Evolutionary conservation across 2,329 filamentous ascomycete genomes (phyloP).

Genomic region (Nemania sp.): DNA sequence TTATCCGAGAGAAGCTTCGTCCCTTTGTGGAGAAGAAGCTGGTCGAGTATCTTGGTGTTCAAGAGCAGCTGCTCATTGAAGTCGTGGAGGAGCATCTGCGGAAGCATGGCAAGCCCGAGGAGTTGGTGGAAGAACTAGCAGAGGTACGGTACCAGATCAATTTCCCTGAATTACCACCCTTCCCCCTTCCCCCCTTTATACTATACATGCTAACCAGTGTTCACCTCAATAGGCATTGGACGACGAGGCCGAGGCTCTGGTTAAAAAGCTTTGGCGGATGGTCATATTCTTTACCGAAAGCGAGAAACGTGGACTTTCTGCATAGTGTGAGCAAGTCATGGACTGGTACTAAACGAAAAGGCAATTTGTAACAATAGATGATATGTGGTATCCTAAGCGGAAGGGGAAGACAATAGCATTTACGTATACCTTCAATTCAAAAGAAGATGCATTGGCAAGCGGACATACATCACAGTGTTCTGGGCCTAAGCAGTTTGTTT

Average conservation of each 20-base stretch:
- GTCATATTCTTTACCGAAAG: constrained; percentile 96
- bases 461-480: no score
- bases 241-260: constrained; percentile 90
- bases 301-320: constrained; percentile 84
- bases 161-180: not conserved
- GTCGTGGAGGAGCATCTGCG: constrained; percentile 87
- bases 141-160: constrained; percentile 62
- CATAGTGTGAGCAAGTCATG: constrained; percentile 46
- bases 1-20: constrained; percentile 83
- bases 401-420: not conserved
- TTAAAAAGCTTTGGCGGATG: constrained; percentile 98
- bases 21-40: constrained; percentile 99
- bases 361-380: constrained; percentile 15
- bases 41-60: constrained; percentile 92
- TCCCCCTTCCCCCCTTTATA: not conserved
- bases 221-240: constrained; percentile 71
- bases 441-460: no score
- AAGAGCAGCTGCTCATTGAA: constrained; percentile 94
- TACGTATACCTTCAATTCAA: no score
- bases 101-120: constrained; percentile 73
- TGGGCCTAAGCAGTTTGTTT: no score
- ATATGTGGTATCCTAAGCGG: not conserved
- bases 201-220: constrained; percentile 40
- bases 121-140: constrained; percentile 82
- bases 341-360: not conserved